Conservation (phyloP, 768 basidiomycete genomes). For the Megacollybia marginata region DNA sequence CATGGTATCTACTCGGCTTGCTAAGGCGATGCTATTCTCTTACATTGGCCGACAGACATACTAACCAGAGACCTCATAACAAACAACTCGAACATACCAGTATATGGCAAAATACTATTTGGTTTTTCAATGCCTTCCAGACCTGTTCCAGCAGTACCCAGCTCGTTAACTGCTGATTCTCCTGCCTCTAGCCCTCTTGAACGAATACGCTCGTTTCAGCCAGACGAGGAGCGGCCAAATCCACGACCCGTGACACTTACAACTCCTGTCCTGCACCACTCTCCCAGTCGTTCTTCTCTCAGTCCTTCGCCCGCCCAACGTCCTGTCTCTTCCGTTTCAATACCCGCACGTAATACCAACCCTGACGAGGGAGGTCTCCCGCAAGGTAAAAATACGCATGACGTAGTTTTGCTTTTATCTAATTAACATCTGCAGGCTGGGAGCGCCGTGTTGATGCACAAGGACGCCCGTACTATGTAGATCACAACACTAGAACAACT, state of each 20-base stretch:
- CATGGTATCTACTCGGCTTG: conserved; percentile 29
- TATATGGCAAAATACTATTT: conserved; percentile 79
- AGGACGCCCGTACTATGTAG: conserved; percentile 77
- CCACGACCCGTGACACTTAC: conserved; percentile 7
- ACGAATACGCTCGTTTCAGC: background rate
- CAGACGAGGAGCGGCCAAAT: background rate
- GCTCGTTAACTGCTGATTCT: background rate
- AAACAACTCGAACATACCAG: conserved; percentile 70
- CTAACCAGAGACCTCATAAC: conserved; percentile 69
- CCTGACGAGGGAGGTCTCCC: conserved; percentile 1
- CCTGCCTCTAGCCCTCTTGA: background rate
- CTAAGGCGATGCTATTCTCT: conserved; percentile 11
- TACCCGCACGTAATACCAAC: background rate
- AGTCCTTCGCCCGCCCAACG: conserved; percentile 2
- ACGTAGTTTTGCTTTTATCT: conserved; percentile 60
- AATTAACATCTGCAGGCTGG: conserved; percentile 43
- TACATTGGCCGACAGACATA: conserved; percentile 37
- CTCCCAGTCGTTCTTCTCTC: conserved; percentile 16
- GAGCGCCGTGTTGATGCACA: conserved; percentile 72
- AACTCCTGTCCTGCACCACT: conserved; percentile 15
- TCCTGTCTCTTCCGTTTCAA: conserved; percentile 9
- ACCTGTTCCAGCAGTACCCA: conserved; percentile 15
- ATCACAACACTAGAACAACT: conserved; percentile 75
- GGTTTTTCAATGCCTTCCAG: conserved; percentile 38
- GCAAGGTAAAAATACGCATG: conserved; percentile 22